Evolutionary conservation across 129 eudicot genomes (phyloP).

Genomic region (Pittosporum tobira): DNA sequence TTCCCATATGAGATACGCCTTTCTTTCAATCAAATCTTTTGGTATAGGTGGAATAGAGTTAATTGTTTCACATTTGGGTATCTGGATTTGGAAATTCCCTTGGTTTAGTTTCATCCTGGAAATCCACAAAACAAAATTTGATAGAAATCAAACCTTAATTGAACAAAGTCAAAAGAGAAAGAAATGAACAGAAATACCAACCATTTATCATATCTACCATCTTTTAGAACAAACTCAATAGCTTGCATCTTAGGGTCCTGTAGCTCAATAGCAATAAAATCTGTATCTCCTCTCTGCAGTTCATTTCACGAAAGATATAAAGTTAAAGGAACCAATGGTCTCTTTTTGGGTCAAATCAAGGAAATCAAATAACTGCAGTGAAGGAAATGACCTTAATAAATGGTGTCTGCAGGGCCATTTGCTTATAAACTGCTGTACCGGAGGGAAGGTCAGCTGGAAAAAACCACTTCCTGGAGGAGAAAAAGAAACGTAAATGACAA

Average conservation of each 20-base stretch:
- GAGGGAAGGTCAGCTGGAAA: slow-evolving; percentile 33
- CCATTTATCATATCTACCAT: slow-evolving; percentile 35
- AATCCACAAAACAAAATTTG: slow-evolving; percentile 1
- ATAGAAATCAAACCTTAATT: background rate
- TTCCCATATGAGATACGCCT: slow-evolving; percentile 17
- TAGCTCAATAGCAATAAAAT: slow-evolving; percentile 29
- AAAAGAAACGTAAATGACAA: slow-evolving; percentile 5
- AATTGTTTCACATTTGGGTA: slow-evolving; percentile 27
- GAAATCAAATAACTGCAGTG: background rate
- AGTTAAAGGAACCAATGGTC: background rate
- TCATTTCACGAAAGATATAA: slow-evolving; percentile 12
- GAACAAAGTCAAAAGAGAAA: background rate
- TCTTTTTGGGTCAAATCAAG: background rate
- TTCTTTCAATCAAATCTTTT: slow-evolving; percentile 17
- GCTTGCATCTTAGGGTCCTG: slow-evolving; percentile 38
- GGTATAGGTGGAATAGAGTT: slow-evolving; percentile 11
- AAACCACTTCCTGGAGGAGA: slow-evolving; percentile 37
- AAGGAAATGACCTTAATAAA: slow-evolving; percentile 29
- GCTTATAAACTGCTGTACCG: slow-evolving; percentile 35
- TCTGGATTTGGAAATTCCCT: slow-evolving; percentile 29
- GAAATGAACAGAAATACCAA: slow-evolving; percentile 2
- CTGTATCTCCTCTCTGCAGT: slow-evolving; percentile 33
- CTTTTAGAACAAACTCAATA: slow-evolving; percentile 42
- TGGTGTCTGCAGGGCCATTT: slow-evolving; percentile 40
- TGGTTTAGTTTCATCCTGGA: slow-evolving; percentile 40